Percentiles rank a stretch among this genome's conserved stretches.
Conservation (phyloP, 1,284 basidiomycete species). For the Clitocybe nebularis region DNA sequence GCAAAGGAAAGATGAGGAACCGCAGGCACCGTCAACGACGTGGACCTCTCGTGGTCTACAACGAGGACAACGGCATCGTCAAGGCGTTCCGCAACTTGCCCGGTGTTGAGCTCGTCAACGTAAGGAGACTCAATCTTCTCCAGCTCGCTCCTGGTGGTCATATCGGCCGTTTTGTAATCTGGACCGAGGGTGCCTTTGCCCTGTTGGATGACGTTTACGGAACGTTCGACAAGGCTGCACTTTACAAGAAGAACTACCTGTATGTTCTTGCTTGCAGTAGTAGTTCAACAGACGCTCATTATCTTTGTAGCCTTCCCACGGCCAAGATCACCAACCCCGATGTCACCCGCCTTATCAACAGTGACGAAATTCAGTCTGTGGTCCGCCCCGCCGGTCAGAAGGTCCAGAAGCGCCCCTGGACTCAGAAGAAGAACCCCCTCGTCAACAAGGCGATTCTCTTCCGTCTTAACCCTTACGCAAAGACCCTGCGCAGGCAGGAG, state of each 20-base stretch:
- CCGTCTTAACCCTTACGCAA: conserved; percentile 99
- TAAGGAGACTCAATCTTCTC: conserved; percentile 93
- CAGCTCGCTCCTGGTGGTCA: conserved; percentile 99
- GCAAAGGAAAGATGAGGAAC: conserved; percentile 97
- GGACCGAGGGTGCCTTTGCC: conserved; percentile 95
- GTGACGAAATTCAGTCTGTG: conserved; percentile 93
- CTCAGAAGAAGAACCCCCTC: conserved; percentile 99
- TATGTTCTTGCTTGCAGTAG: conserved; percentile 32
- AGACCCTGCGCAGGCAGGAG: conserved; percentile 87
- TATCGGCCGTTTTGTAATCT: conserved; percentile 98
- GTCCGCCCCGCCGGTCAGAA: conserved; percentile 84
- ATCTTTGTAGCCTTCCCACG: conserved; percentile 66
- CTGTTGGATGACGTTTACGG: conserved; percentile 95
- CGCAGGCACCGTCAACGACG: conserved; percentile 96
- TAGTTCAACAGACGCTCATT: conserved; percentile 5
- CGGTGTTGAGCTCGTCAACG: conserved; percentile 97
- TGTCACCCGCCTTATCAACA: conserved; percentile 98
- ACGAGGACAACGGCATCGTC: conserved; percentile 96
- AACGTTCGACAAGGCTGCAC: conserved; percentile 80
- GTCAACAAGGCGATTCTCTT: conserved; percentile 95
- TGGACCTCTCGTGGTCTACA: conserved; percentile 97
- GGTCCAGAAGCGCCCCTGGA: conserved; percentile 90
- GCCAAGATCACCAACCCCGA: conserved; percentile 98
- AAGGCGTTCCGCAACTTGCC: conserved; percentile 99
- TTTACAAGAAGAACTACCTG: conserved; percentile 94